These are phyloP conservation scores for Apiospora marii DNA, from an alignment of 2,329 filamentous ascomycete genomes.

Conservation along the genomic window DNA sequence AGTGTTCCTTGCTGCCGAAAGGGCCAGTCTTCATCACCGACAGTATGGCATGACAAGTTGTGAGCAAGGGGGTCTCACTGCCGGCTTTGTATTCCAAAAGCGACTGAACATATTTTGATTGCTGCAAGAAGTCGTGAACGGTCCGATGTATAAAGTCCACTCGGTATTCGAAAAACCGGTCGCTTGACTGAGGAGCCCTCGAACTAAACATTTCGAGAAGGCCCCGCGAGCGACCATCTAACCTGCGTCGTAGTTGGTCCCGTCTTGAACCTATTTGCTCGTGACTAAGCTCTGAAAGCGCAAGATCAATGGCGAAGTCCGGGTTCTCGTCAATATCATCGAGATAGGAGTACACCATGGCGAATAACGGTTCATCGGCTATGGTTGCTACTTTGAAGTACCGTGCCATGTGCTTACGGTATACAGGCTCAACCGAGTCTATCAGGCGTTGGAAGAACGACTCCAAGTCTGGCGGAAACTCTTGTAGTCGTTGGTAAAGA, in stretches of 20 bases:
- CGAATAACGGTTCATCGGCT: neutral
- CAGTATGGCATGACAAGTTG: neutral
- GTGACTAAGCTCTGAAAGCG: neutral
- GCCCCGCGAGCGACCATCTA: neutral
- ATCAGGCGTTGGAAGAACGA: neutral
- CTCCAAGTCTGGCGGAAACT: neutral
- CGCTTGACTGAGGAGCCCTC: neutral
- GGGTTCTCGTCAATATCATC: neutral
- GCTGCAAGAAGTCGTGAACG: neutral
- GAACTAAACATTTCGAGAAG: neutral
- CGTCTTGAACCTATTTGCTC: neutral
- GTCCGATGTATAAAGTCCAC: slow-evolving; percentile 7
- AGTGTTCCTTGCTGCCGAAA: too few species aligned
- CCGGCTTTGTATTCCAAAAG: neutral
- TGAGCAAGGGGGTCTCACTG: neutral
- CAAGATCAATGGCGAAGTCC: neutral
- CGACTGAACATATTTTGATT: neutral
- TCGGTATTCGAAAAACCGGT: neutral
- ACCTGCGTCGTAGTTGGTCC: neutral
- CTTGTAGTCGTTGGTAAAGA: neutral
- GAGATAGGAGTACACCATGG: neutral
- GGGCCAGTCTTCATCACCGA: neutral
- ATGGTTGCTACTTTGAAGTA: neutral
- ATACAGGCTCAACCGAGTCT: neutral
- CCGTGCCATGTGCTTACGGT: neutral